Base-by-base conservation (phyloP, 2,329 filamentous ascomycete species). In the Exophiala lecanii-corni region DNA sequence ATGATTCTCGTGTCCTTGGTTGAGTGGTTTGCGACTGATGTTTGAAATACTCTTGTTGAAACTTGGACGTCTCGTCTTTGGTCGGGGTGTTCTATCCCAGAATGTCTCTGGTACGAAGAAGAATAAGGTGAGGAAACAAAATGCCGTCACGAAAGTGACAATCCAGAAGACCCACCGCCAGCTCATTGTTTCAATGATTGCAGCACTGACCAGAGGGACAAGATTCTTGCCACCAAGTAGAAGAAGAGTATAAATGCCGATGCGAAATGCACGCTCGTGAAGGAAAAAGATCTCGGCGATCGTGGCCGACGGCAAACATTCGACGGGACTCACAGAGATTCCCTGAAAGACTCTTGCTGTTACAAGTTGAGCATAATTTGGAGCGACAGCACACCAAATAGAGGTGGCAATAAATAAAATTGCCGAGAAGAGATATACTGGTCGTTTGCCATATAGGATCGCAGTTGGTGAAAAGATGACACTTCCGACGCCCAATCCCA, bases 201-300 rank as follows among this genome's bases (percentile, higher is more conserved):
- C 86, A 6, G 91, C 91, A 61, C 87, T 94, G 17, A 94, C 82
- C 17, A 96, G 69, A 0, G 91, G 91, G 3, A 95, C 75, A 50
- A 97, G 62, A 55, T 96, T 97, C 72, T 96, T 96, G 37, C 89
- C 89, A 10, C 89, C 86, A 0, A 97, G 75, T 9, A 97, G 73
- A 4, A 97, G 71, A 15, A 97, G 67, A 0, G 89, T 96, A 60
- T 97, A 97, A 17, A 97, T 89, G 7, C 92, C 92, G 33, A 97
- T 80, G 3, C 91, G 83, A 61, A 89, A 97, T 0, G 91, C 91
- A 48, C 91, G 77, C 66, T 97, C 91, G 57, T 97, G 91, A 15
- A 97, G 72, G 59, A 95, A 96, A 70, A 89, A 97, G 47, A 97
- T 96, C 64, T 97, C 91, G 3, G 89, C 89, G 57, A 97, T 91